phyloP scores from a whole-genome alignment of 495 filamentous ascomycete species.

The Hypoxylon cercidicola region DNA sequence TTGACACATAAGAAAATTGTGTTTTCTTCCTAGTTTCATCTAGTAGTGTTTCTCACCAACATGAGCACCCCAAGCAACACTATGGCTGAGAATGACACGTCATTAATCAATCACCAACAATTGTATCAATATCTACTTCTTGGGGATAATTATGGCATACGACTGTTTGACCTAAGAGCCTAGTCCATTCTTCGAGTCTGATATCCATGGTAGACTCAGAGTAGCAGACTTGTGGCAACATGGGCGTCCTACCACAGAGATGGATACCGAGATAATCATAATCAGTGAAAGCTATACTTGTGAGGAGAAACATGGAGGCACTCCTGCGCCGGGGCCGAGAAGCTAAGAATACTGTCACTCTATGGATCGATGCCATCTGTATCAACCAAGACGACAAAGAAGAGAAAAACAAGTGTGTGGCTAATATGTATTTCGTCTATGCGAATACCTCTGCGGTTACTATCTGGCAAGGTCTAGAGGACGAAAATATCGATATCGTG shows the following conservation, averaged over 20 bases:
- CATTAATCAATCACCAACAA: too few species aligned
- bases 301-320: slow-evolving; percentile 1
- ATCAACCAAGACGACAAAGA: slow-evolving; percentile 36
- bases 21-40: too few species aligned
- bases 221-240: too few species aligned
- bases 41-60: too few species aligned
- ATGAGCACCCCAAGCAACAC: too few species aligned
- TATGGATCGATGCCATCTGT: slow-evolving; percentile 45
- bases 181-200: not conserved
- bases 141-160: too few species aligned
- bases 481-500: not conserved
- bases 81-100: too few species aligned
- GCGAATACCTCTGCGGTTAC: slow-evolving; percentile 9
- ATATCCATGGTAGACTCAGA: not conserved
- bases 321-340: not conserved
- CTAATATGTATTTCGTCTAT: slow-evolving; percentile 35
- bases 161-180: not conserved
- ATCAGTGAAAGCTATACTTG: not conserved
- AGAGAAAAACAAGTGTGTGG: slow-evolving; percentile 32
- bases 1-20: too few species aligned
- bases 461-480: slow-evolving; percentile 23
- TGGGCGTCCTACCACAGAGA: too few species aligned
- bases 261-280: not conserved
- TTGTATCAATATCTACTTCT: too few species aligned
- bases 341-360: not conserved